Percentiles rank a stretch among this genome's conserved stretches.
These are phyloP conservation scores for Taiwanofungus camphoratus DNA, from an alignment of 1,284 basidiomycete genomes.

Conservation along the genomic window DNA sequence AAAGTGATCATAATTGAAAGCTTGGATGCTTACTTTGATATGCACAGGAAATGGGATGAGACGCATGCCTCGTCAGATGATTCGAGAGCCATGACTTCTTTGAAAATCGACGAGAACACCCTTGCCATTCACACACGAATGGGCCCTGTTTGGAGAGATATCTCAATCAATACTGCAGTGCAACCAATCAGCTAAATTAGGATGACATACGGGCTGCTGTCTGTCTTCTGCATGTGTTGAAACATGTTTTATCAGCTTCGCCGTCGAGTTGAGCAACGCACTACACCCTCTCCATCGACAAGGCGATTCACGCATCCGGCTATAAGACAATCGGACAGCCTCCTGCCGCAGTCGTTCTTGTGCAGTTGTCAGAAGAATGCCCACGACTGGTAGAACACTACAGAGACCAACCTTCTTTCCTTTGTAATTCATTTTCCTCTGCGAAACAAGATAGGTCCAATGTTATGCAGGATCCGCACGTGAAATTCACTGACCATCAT, in stretches of 20 bases:
- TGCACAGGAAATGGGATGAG: conserved; percentile 37
- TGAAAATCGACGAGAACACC: conserved; percentile 35
- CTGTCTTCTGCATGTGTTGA: conserved; percentile 37
- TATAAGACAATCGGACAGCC: conserved; percentile 30
- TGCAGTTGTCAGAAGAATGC: background rate
- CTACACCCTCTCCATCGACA: conserved; percentile 61
- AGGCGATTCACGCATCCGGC: conserved; percentile 37
- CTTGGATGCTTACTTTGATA: conserved; percentile 35
- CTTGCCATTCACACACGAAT: conserved; percentile 43
- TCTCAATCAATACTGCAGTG: background rate
- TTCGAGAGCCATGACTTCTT: conserved; percentile 27
- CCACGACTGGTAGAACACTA: background rate
- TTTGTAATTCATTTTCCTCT: conserved; percentile 10
- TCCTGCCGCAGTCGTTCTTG: conserved; percentile 13
- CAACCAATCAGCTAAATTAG: conserved; percentile 9
- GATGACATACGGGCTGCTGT: conserved; percentile 26
- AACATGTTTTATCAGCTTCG: conserved; percentile 46
- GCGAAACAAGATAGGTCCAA: background rate
- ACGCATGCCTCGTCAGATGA: conserved; percentile 44
- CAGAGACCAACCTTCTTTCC: conserved; percentile 8
- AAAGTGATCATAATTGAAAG: background rate
- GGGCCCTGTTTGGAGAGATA: too few species aligned
- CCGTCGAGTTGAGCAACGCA: conserved; percentile 46
- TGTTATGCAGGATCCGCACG: too few species aligned
- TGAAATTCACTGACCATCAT: conserved; percentile 16